Conservation (phyloP, 305 asterid genomes). For the Lippia alba region DNA sequence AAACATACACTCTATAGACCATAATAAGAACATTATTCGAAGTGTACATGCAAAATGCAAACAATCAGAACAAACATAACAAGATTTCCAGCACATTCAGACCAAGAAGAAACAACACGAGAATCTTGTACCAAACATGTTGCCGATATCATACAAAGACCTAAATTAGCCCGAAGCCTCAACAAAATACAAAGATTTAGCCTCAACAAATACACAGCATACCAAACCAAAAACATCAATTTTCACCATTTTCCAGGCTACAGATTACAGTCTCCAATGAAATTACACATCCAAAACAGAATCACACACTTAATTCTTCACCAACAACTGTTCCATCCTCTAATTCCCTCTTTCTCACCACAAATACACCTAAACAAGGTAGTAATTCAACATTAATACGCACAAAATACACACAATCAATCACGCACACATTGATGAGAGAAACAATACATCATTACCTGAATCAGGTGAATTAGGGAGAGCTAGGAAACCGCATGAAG, state of each 20-base stretch:
- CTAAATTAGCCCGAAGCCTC: background rate
- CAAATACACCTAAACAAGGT: background rate
- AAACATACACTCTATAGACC: background rate
- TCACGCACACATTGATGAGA: background rate
- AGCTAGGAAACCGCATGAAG: slow-evolving; percentile 73
- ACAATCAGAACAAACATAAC: background rate
- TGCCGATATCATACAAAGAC: background rate
- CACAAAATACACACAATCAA: background rate
- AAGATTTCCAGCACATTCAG: background rate
- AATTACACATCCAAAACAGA: no score
- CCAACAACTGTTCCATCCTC: no score
- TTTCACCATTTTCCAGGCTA: no score
- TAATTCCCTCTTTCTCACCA: no score
- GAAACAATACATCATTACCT: slow-evolving; percentile 43
- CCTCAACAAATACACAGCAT: no score
- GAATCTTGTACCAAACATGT: no score
- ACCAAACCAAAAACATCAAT: no score
- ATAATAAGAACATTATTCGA: background rate
- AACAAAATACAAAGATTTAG: no score
- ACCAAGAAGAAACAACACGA: background rate
- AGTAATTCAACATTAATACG: background rate
- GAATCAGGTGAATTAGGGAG: slow-evolving; percentile 71
- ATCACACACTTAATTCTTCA: no score
- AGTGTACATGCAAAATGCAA: background rate
- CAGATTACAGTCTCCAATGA: no score